Evolutionary conservation across 2,329 filamentous ascomycete genomes (phyloP), one percentile per base, ranked within the genome.

Genomic region (Fusarium liriodendri): DNA sequence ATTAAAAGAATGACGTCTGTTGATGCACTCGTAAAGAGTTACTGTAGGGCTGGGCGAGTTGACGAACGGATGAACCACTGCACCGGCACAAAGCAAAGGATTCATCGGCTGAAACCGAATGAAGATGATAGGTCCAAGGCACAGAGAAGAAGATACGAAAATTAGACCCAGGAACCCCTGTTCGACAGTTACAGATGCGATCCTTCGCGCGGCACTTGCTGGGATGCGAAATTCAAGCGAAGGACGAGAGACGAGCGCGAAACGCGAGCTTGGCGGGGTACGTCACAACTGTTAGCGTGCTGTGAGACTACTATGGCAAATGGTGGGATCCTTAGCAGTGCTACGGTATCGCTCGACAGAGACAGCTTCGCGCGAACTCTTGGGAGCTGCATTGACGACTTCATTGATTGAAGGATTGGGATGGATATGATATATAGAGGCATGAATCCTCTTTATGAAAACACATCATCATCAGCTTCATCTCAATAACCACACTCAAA

Each of bases 391-490:
- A 35, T 50, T 32, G 60, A 20, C 40, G 11, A 33, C 42, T 33
- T 10, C 11, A 3, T n/a, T 6, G 7, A 8, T 32, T 11, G 32
- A 20, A 50, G 59, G 40, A 27, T 62, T 62, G 20, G 16, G 20
- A 54, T 50, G 10, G 33, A 38, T 14, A n/a, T 20, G 52, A 69
- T 71, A 71, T 66, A 69, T 71, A 71, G n/a, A 66, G 35, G 33
- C 37, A 16, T 32, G 13, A n/a, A 29, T n/a, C 62, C 62, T 29
- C 16, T 13, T 5, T 16, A 62, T 37, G 18, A 18, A 50, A 47
- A 22, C 20, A 33, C n/a, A 57, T 18, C 14, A 65, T 22, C n/a
- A 67, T 64, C 66, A 59, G 22, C 8, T 61, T 22, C 22, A 40
- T 32, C 22, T 9, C 18, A 6, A 37, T 27, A 50, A 20, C 38